Evolutionary conservation across 2,329 filamentous ascomycete species (phyloP), one percentile per base, ranked within the genome.

Genomic region (Penicillium sclerotiorum): DNA sequence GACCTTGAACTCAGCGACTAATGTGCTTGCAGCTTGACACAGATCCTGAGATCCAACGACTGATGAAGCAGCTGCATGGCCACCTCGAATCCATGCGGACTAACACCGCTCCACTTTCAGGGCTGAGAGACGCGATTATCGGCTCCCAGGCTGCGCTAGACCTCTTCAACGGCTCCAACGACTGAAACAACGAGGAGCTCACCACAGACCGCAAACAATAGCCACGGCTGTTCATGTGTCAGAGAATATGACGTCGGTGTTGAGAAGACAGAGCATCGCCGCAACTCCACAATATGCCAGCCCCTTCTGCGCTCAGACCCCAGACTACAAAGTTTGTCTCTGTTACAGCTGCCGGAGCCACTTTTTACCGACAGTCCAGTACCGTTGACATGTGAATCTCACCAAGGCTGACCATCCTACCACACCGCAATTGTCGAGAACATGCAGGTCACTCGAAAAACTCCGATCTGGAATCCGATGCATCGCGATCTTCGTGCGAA

Each of bases 71-170:
- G 52, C 55, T 77, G 12, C 69, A 69, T 45, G 69, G 62, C 28
- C 74, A 77, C 64, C 64, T 77, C 15, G 65, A 67, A 54, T 76
- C 74, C 4, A 75, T 77, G 69, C 69, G 71, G 47, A 70, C 59
- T 45, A 77, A 77, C 46, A 65, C 63, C 2, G 62, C 64, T 13
- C 70, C 72, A 13, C 61, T 74, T 25, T 51, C 53, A 30, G 71
- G 69, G 4, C 55, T 75, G 27, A 62, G 60, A 8, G 69, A 73
- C 43, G 71, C 70, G 6, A 67, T 75, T 46, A 59, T 59, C 30
- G 66, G 69, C 32, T 68, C 72, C 13, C 65, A 72, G 43, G 57
- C 61, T n/a, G 70, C 69, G 2, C 52, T 73, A 36, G 63, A 64
- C 52, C 42, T 72, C 15, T 57, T 64, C 37, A 58, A 57, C 3